Percentiles rank a stretch among this genome's conserved stretches.
Evolutionary conservation across 805 yeast species (phyloP).

Genomic region (Starmera pachycereana): DNA sequence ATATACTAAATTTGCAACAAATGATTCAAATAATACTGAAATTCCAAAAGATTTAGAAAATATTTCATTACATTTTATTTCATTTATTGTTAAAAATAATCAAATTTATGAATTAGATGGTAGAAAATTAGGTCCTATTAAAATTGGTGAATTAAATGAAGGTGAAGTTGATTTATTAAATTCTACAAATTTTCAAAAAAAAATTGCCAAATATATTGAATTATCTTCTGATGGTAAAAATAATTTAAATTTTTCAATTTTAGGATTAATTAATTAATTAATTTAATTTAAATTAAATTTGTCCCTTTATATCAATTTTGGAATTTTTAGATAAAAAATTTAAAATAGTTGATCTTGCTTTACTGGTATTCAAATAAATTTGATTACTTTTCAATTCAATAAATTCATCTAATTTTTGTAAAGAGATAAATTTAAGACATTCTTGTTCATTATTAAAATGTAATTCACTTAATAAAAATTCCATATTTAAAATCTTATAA

Average conservation of each 20-base stretch:
- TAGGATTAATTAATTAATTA: conserved; percentile 62
- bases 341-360: conserved; percentile 26
- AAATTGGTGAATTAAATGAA: conserved; percentile 33
- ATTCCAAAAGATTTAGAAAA: conserved; percentile 47
- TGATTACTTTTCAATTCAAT: conserved; percentile 23
- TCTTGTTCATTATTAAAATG: conserved; percentile 29
- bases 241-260: conserved; percentile 58
- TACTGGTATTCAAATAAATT: conserved; percentile 23
- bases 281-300: conserved; percentile 44
- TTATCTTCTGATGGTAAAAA: conserved; percentile 44
- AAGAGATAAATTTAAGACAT: conserved; percentile 31
- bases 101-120: conserved; percentile 84
- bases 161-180: conserved; percentile 38
- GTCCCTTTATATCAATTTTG: conserved; percentile 87
- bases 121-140: conserved; percentile 66
- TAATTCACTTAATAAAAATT: conserved; percentile 28
- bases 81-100: conserved; percentile 50
- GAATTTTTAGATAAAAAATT: conserved; percentile 29
- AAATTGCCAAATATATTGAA: conserved; percentile 59
- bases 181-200: conserved; percentile 36
- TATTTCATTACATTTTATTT: conserved; percentile 65
- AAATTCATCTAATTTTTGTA: conserved; percentile 26
- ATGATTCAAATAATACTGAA: conserved; percentile 30
- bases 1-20: conserved; percentile 29
- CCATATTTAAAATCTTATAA: conserved; percentile 37